Percentiles rank a stretch among this genome's conserved stretches.
These are phyloP conservation scores for Hirsutella minnesotensis DNA, from an alignment of 2,329 filamentous ascomycete species.

Conservation along the genomic window DNA sequence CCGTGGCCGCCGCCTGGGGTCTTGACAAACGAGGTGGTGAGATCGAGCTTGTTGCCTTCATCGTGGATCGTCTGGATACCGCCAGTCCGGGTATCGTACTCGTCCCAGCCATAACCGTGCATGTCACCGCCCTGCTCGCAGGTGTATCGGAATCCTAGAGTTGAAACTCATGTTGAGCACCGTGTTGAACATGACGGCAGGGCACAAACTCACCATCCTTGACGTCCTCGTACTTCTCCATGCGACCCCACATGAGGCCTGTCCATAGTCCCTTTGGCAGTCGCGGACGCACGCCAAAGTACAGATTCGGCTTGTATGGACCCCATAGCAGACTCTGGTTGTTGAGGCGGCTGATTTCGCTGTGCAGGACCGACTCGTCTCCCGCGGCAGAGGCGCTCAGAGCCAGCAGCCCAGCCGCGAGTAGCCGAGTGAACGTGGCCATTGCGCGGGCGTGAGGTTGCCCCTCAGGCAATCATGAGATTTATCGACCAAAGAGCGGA, in stretches of 20 bases:
- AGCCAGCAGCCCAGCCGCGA: slow-evolving; percentile 14
- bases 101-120: slow-evolving; percentile 94
- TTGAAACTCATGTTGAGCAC: slow-evolving; percentile 2
- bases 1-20: slow-evolving; percentile 74
- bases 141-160: slow-evolving; percentile 72
- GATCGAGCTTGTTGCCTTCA: slow-evolving; percentile 73
- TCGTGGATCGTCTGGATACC: slow-evolving; percentile 88
- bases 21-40: slow-evolving; percentile 91
- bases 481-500: neutral
- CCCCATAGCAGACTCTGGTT: slow-evolving; percentile 93
- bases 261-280: slow-evolving; percentile 71
- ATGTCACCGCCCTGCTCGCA: slow-evolving; percentile 94
- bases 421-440: slow-evolving; percentile 19
- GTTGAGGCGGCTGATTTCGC: slow-evolving; percentile 40
- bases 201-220: slow-evolving; percentile 51
- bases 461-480: neutral
- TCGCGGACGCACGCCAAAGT: slow-evolving; percentile 80
- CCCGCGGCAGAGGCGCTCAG: slow-evolving; percentile 12
- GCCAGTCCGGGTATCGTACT: slow-evolving; percentile 81
- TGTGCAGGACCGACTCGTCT: slow-evolving; percentile 27
- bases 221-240: slow-evolving; percentile 65
- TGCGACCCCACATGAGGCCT: slow-evolving; percentile 78
- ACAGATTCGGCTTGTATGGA: slow-evolving; percentile 85
- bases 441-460: slow-evolving; percentile 9
- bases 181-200: neutral